phyloP scores from a whole-genome alignment of 2,329 filamentous ascomycete species.

The Erysiphe pulchra region DNA sequence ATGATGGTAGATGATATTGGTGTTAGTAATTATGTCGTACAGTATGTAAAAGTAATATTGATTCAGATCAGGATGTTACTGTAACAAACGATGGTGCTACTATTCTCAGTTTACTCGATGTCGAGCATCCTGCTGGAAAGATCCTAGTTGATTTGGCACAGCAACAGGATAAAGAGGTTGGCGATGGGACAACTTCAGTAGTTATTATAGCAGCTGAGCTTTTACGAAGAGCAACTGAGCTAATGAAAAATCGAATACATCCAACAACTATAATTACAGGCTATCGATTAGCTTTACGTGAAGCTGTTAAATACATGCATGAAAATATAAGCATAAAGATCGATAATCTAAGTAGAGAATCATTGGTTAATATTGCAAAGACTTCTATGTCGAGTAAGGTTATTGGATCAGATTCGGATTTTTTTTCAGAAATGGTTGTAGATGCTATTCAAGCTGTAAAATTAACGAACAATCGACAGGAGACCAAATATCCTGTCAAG shows the following conservation, averaged over 20 bases:
- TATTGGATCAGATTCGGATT: constrained; percentile 83
- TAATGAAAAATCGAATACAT: constrained; percentile 99
- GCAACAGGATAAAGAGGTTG: constrained; percentile 97
- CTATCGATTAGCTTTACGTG: constrained; percentile 80
- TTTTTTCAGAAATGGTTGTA: constrained; percentile 93
- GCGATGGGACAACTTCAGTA: constrained; percentile 92
- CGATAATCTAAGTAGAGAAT: constrained; percentile 71
- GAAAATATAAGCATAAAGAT: constrained; percentile 96
- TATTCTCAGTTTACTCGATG: constrained; percentile 80
- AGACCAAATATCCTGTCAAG: constrained; percentile 94
- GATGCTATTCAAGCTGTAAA: constrained; percentile 92
- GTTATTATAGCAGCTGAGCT: constrained; percentile 94
- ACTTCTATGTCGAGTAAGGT: constrained; percentile 99
- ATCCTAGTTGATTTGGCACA: constrained; percentile 94
- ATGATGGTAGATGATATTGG: constrained; percentile 99
- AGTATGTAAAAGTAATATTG: constrained; percentile 1
- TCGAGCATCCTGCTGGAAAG: constrained; percentile 95
- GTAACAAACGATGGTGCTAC: constrained; percentile 98
- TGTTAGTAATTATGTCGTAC: constrained; percentile 22
- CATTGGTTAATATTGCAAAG: constrained; percentile 82
- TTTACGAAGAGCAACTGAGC: constrained; percentile 76
- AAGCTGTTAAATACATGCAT: constrained; percentile 96
- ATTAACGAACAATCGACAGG: constrained; percentile 68
- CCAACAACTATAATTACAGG: constrained; percentile 98
- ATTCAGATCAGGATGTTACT: constrained; percentile 53